phyloP scores from a whole-genome alignment of 805 yeast species.

The Kurtzmaniella fragi region DNA sequence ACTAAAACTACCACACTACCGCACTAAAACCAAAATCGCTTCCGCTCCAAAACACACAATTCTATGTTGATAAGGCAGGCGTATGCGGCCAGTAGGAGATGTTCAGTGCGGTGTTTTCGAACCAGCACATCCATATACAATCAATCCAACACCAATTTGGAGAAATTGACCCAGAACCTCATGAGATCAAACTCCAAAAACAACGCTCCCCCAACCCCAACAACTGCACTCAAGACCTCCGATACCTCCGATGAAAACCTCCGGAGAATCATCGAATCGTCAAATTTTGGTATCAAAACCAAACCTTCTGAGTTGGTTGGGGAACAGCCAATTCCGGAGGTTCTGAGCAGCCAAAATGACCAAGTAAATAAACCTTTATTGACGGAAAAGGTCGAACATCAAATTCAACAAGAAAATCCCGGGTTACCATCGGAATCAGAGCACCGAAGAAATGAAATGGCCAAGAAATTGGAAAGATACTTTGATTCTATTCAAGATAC shows the following conservation, averaged over 20 bases:
- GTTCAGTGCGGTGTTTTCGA: too few relatives aligned
- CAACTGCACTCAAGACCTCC: too few relatives aligned
- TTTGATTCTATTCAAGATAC: conserved; percentile 54
- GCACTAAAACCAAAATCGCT: too few relatives aligned
- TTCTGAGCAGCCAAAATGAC: not conserved
- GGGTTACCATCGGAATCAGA: conserved; percentile 46
- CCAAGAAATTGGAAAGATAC: conserved; percentile 41
- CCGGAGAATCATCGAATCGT: conserved; percentile 28
- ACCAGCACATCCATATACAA: too few relatives aligned
- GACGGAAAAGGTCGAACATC: conserved; percentile 2
- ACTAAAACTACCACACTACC: too few relatives aligned
- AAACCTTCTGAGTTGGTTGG: not conserved
- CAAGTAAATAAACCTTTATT: not conserved
- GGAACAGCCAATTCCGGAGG: not conserved
- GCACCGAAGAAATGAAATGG: conserved; percentile 27
- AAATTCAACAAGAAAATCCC: conserved; percentile 16
- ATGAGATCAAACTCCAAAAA: too few relatives aligned
- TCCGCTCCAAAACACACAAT: too few relatives aligned
- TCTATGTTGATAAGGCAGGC: too few relatives aligned
- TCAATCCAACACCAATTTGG: too few relatives aligned
- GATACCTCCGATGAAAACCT: conserved; percentile 21
- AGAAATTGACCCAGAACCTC: too few relatives aligned
- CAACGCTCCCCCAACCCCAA: too few relatives aligned
- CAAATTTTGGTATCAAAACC: conserved; percentile 22
- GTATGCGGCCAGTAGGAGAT: too few relatives aligned